Evolutionary conservation across 2,329 filamentous ascomycete species (phyloP), one percentile per base, ranked within the genome.

Genomic region (Venturiaceae sp.): DNA sequence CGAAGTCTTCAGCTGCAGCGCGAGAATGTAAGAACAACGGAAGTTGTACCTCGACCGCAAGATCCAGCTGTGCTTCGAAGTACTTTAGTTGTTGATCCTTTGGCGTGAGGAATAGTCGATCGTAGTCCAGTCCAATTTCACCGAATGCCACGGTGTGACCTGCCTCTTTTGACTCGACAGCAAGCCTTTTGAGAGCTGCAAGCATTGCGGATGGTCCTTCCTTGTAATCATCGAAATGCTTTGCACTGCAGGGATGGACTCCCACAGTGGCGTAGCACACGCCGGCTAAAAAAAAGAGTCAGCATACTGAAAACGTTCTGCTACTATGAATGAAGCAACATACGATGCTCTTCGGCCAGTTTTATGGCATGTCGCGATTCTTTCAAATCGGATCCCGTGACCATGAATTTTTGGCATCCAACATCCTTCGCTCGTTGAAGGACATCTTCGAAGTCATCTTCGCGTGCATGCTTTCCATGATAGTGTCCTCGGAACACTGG

Each of bases 41-140:
- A 16, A 96, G 76, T 64, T 90, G 87, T 3, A 92, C 80, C 53
- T 84, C 81, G 5, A 87, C 82, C 0, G 89, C 91, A 3, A 97
- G 78, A 59, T 87, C 82, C 3, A 97, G 81, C 71, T 99, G 94
- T 6, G 82, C 81, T 44, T 85, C 83, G 70, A 99, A 99, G 61
- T 90, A 91, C 67, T 90, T 86, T 32, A 92, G 77, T 72, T 99
- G 94, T 16, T 86, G 82, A 26, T 86, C 84, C 66, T 86, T 88
- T 39, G 86, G 83, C 67, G 88, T 91, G 66, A 92, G 86, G 66
- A 90, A 88, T 36, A 99, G 76, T 1, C 94, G 84, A 74, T 99
- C 94, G 69, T 97, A 99, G 74, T 99, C 94, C 3, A 99, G 85
- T 1, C 94, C 94, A 62, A 99, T 90, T 73, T 99, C 94, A 53